These are phyloP conservation scores for Trichoderma harzianum DNA, from an alignment of 2,329 filamentous ascomycete genomes.

Conservation along the genomic window DNA sequence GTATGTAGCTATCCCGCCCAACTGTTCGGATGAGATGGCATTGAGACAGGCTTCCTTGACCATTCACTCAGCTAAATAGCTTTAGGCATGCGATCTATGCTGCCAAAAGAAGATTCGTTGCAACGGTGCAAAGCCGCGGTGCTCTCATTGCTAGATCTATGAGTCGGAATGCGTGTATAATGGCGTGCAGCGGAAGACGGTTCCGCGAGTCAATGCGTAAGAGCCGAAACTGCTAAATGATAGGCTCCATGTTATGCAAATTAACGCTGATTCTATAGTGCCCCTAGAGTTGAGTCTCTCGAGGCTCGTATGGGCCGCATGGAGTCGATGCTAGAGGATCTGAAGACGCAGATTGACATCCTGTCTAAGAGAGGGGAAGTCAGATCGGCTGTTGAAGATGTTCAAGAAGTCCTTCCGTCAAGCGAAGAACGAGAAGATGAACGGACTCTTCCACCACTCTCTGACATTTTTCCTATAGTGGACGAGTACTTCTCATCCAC, in stretches of 20 bases:
- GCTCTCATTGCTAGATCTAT: not conserved
- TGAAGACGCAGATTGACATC: not conserved
- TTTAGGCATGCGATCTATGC: not conserved
- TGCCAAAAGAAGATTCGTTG: not conserved
- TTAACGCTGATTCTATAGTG: not conserved
- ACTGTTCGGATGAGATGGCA: not conserved
- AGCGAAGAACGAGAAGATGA: not conserved
- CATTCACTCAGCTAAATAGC: not conserved
- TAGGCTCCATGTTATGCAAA: not conserved
- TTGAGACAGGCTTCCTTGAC: not conserved
- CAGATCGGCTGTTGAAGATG: not conserved
- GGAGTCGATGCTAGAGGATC: not conserved
- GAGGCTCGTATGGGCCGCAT: not conserved
- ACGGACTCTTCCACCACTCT: not conserved
- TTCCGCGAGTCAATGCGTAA: not conserved
- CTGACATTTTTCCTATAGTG: not conserved
- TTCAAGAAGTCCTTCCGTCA: not conserved
- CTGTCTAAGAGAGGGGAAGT: not conserved
- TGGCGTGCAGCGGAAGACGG: not conserved
- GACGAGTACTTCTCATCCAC: not conserved
- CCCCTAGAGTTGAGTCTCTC: not conserved
- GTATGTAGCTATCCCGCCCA: not conserved
- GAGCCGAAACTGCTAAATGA: not conserved
- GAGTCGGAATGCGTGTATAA: not conserved
- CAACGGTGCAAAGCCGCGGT: not conserved